phyloP scores from a whole-genome alignment of 179 eudicot genomes.

The Sideroxylon spinosum region DNA sequence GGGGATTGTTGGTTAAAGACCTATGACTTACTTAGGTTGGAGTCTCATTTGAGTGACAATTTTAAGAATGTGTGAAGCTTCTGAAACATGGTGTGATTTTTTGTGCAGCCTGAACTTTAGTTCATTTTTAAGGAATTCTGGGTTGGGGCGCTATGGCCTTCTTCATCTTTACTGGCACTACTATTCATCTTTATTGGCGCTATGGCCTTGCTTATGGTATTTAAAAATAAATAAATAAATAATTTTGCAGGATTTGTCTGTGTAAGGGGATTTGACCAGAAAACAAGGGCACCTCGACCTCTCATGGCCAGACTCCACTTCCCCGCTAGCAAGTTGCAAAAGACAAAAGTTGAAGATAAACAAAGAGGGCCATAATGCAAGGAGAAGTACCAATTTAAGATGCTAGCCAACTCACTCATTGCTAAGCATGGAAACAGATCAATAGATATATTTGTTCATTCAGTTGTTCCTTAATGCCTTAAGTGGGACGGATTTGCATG shows the following conservation, averaged over 20 bases:
- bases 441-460: conserved; percentile 25
- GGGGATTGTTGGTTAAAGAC: no score
- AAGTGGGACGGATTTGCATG: conserved; percentile 19
- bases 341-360: conserved; percentile 25
- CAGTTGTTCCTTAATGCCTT: conserved; percentile 17
- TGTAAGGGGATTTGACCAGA: conserved; percentile 39
- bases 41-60: no score
- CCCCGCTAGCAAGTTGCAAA: conserved; percentile 36
- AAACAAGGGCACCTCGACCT: conserved; percentile 40
- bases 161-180: no score
- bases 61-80: no score
- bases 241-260: conserved; percentile 38
- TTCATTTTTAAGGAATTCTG: no score
- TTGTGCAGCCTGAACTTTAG: no score
- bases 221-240: no score
- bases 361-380: neutral
- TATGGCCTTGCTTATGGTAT: neutral
- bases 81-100: no score
- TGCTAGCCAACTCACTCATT: conserved; percentile 9
- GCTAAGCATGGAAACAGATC: conserved; percentile 18
- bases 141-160: no score
- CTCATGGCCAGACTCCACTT: conserved; percentile 48
- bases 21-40: no score
- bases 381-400: conserved; percentile 17
- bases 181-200: no score